Percentiles rank a stretch among this genome's conserved stretches.
Conservation (phyloP, 805 yeast species). For the Alloascoidea africana region DNA sequence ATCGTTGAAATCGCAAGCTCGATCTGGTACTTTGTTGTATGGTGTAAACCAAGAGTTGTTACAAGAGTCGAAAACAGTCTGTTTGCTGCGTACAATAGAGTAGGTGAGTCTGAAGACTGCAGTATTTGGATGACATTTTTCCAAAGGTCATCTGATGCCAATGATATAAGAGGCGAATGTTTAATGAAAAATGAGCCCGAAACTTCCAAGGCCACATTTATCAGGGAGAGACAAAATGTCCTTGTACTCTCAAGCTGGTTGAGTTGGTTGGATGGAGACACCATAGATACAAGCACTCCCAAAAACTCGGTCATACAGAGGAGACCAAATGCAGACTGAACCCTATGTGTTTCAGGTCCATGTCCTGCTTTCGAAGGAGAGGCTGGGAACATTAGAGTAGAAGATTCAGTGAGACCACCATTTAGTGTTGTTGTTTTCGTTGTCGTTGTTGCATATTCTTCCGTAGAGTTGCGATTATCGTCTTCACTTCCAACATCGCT, state of each 20-base stretch:
- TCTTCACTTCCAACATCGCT: constrained; percentile 3
- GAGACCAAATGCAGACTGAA: constrained; percentile 43
- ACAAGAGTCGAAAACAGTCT: constrained; percentile 39
- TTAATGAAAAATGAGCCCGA: constrained; percentile 47
- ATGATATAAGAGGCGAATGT: constrained; percentile 50
- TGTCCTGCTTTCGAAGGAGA: neutral
- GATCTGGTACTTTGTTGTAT: constrained; percentile 46
- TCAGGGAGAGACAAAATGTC: constrained; percentile 62
- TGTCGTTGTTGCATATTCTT: constrained; percentile 10
- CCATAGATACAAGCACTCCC: constrained; percentile 59
- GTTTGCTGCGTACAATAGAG: constrained; percentile 59
- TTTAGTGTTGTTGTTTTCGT: too few species aligned
- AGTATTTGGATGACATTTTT: constrained; percentile 72
- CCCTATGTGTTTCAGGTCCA: too few species aligned
- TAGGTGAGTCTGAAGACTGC: constrained; percentile 57
- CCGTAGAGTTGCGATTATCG: constrained; percentile 13
- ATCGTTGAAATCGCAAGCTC: neutral
- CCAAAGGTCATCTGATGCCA: constrained; percentile 70
- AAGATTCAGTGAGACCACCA: constrained; percentile 6
- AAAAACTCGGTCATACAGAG: constrained; percentile 65
- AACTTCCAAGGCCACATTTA: constrained; percentile 70
- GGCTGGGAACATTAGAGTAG: neutral
- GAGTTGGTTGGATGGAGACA: constrained; percentile 69
- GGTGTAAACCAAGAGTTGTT: constrained; percentile 27
- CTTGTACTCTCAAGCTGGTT: constrained; percentile 82